phyloP scores from a whole-genome alignment of 2,329 filamentous ascomycete species.

The Rhynchosporium agropyri region DNA sequence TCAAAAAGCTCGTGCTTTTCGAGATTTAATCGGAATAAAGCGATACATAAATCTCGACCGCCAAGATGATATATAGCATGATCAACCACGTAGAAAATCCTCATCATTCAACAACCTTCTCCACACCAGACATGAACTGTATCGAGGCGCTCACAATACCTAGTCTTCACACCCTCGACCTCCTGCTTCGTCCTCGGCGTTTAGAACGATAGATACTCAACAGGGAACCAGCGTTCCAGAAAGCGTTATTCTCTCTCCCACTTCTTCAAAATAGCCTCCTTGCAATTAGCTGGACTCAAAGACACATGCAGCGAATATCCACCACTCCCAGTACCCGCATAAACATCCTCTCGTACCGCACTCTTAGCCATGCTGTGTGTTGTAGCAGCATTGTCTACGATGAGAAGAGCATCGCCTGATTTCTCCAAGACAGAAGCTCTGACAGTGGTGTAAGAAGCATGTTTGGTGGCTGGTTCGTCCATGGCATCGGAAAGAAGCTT shows the following conservation, averaged over 20 bases:
- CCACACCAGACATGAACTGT: constrained; percentile 34
- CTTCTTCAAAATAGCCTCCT: constrained; percentile 34
- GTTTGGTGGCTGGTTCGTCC: constrained; percentile 23
- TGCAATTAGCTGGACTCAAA: constrained; percentile 34
- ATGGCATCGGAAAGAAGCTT: constrained; percentile 28
- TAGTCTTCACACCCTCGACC: constrained; percentile 28
- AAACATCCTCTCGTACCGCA: constrained; percentile 34
- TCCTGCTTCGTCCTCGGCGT: constrained; percentile 34
- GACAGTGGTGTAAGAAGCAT: constrained; percentile 25
- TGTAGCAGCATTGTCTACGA: constrained; percentile 27
- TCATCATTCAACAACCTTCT: background rate
- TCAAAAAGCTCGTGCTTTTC: too few relatives aligned
- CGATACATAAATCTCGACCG: background rate
- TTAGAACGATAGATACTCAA: constrained; percentile 35
- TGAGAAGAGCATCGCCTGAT: constrained; percentile 31
- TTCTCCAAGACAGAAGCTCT: constrained; percentile 34
- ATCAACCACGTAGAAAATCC: background rate
- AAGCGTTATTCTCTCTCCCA: constrained; percentile 37
- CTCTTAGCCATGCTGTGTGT: constrained; percentile 30
- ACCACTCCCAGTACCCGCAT: constrained; percentile 29
- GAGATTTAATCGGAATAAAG: background rate
- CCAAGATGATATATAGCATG: background rate
- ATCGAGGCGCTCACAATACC: constrained; percentile 33
- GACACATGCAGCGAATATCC: constrained; percentile 36
- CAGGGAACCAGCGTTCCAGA: constrained; percentile 33